A percentile compares a stretch with the other conserved stretches of the same genome.
phyloP scores from a whole-genome alignment of 352 stramenopile species.

The Phytopythium ostracodes region DNA sequence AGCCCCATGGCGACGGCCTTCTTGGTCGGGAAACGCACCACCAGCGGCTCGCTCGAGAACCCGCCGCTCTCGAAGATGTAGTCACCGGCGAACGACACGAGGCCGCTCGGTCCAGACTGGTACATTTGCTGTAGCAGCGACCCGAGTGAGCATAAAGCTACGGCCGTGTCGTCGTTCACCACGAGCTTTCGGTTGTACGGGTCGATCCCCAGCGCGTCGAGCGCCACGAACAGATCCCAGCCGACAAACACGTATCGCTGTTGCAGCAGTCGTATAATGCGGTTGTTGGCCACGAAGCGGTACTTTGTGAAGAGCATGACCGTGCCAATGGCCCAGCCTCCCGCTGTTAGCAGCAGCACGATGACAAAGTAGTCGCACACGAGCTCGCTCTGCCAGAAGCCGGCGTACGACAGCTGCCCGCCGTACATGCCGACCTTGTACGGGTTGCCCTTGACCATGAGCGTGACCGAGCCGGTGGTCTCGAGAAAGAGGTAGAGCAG shows the following conservation, averaged over 20 bases:
- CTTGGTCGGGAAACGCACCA: slow-evolving; percentile 22
- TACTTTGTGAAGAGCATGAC: slow-evolving; percentile 26
- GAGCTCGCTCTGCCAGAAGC: slow-evolving; percentile 44
- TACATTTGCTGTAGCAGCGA: slow-evolving; percentile 36
- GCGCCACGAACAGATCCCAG: slow-evolving; percentile 34
- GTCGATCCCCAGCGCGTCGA: slow-evolving; percentile 36
- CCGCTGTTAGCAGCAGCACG: slow-evolving; percentile 12
- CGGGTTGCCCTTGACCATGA: slow-evolving; percentile 21
- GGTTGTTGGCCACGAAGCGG: slow-evolving; percentile 22
- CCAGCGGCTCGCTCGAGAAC: slow-evolving; percentile 16
- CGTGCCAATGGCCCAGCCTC: slow-evolving; percentile 11
- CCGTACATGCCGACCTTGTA: slow-evolving; percentile 26
- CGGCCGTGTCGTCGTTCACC: slow-evolving; percentile 17
- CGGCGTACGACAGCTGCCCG: slow-evolving; percentile 22
- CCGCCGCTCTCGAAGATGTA: slow-evolving; percentile 27
- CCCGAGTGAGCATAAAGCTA: slow-evolving; percentile 29
- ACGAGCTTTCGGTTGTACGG: slow-evolving; percentile 19
- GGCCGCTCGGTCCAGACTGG: slow-evolving; percentile 28
- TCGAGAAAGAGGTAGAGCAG: slow-evolving; percentile 23
- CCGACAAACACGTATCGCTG: slow-evolving; percentile 33
- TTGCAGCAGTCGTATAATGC: slow-evolving; percentile 27
- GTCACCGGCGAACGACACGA: slow-evolving; percentile 28
- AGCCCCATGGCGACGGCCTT: slow-evolving; percentile 23
- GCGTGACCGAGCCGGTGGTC: slow-evolving; percentile 20
- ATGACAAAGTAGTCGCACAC: slow-evolving; percentile 39